Evolutionary conservation across 176 grass and related monocot species (phyloP).

Genomic region (Carex scoparia): DNA sequence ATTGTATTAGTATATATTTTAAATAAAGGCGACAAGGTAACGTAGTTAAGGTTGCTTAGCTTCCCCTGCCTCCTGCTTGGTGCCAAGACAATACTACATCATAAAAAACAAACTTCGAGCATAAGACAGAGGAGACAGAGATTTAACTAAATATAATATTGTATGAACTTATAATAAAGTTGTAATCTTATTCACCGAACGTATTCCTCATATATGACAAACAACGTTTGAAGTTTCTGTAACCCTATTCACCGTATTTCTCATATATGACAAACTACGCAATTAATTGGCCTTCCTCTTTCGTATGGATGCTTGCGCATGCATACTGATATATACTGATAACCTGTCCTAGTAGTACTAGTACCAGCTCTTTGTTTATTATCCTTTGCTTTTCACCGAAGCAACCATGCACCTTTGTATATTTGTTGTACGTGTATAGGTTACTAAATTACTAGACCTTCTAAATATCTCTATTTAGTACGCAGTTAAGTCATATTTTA

Average conservation of each 20-base stretch:
- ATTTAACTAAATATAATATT: not conserved
- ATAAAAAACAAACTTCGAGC: conserved; percentile 19
- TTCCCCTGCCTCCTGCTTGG: not conserved
- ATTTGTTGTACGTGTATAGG: not conserved
- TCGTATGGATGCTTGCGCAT: not conserved
- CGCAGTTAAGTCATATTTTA: not conserved
- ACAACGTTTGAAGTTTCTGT: not conserved
- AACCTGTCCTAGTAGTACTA: not conserved
- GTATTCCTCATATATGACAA: conserved; percentile 11
- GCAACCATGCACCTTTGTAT: not conserved
- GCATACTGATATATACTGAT: not conserved
- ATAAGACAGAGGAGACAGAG: conserved; percentile 6
- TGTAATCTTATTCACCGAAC: not conserved
- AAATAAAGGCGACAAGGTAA: not conserved
- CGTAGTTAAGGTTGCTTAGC: conserved; percentile 3
- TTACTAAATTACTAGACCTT: not conserved
- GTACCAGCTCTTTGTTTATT: not conserved
- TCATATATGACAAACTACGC: not conserved
- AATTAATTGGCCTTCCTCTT: not conserved
- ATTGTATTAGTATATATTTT: not conserved
- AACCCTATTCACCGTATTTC: conserved; percentile 12
- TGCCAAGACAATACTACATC: conserved; percentile 20
- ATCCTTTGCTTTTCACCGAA: conserved; percentile 3
- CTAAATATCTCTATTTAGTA: not conserved
- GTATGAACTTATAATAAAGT: not conserved